A percentile compares a stretch with the other conserved stretches of the same genome.
Conservation (phyloP, 2,329 filamentous ascomycete species). For the Paecilomyces fulvus region DNA sequence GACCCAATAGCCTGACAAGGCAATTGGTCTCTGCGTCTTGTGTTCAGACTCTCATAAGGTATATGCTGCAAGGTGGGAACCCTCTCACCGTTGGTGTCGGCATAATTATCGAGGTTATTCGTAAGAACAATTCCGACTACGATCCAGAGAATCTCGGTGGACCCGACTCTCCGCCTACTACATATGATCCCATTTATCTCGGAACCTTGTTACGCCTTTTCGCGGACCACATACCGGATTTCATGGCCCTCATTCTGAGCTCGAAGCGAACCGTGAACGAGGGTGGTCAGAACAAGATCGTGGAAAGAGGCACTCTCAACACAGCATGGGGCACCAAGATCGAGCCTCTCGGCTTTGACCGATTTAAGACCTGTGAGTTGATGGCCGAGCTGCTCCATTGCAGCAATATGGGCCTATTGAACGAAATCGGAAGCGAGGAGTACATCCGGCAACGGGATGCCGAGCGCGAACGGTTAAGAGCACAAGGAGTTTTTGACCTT, state of each 20-base stretch:
- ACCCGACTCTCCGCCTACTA: constrained; percentile 69
- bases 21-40: constrained; percentile 85
- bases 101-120: constrained; percentile 95
- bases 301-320: constrained; percentile 64
- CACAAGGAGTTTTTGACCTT: constrained; percentile 60
- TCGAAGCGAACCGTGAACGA: constrained; percentile 52
- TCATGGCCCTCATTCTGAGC: constrained; percentile 83
- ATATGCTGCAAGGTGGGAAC: constrained; percentile 92
- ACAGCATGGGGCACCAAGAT: constrained; percentile 88
- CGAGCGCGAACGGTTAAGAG: constrained; percentile 71
- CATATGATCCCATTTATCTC: constrained; percentile 88
- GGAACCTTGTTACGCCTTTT: constrained; percentile 84
- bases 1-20: constrained; percentile 90
- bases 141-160: constrained; percentile 84
- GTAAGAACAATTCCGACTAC: constrained; percentile 99
- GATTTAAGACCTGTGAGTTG: constrained; percentile 97
- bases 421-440: constrained; percentile 82
- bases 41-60: constrained; percentile 72
- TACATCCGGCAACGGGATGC: constrained; percentile 71
- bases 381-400: constrained; percentile 98
- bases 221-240: constrained; percentile 82
- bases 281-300: constrained; percentile 49
- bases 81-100: constrained; percentile 92
- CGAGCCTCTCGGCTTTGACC: constrained; percentile 89
- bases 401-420: constrained; percentile 95